phyloP scores from a whole-genome alignment of 2,329 filamentous ascomycete species.

The Gaeumannomyces tritici region DNA sequence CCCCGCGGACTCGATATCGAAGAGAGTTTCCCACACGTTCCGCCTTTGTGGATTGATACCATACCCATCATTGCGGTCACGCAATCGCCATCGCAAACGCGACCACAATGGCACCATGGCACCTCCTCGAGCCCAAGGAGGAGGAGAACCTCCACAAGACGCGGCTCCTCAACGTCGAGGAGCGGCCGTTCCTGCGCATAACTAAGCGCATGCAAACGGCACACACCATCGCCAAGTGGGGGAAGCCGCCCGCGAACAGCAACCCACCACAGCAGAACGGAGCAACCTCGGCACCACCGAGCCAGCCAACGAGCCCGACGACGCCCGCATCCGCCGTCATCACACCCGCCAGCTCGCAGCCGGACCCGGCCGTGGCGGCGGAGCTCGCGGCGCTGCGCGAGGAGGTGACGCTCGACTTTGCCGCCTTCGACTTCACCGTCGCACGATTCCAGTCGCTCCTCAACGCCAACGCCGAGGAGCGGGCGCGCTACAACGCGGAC shows the following conservation, averaged over 20 bases:
- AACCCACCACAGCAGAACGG: conserved; percentile 8
- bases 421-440: conserved; percentile 77
- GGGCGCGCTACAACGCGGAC: conserved; percentile 72
- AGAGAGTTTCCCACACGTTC: too few species aligned
- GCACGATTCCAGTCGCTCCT: conserved; percentile 81
- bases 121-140: conserved; percentile 63
- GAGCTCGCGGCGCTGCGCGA: conserved; percentile 64
- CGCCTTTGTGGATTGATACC: neutral
- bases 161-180: conserved; percentile 81
- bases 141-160: conserved; percentile 78
- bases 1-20: too few species aligned
- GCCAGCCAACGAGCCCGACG: conserved; percentile 30
- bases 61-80: neutral
- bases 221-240: conserved; percentile 44
- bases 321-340: conserved; percentile 11
- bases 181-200: conserved; percentile 83
- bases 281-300: conserved; percentile 15
- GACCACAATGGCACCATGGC: conserved; percentile 41
- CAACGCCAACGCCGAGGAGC: conserved; percentile 73
- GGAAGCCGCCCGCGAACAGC: neutral
- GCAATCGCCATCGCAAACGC: neutral
- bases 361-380: neutral
- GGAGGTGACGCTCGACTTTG: conserved; percentile 80
- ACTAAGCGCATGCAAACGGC: conserved; percentile 69
- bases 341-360: neutral